Evolutionary conservation across 352 stramenopile genomes (phyloP).

Genomic region (Pythium brachiatum): DNA sequence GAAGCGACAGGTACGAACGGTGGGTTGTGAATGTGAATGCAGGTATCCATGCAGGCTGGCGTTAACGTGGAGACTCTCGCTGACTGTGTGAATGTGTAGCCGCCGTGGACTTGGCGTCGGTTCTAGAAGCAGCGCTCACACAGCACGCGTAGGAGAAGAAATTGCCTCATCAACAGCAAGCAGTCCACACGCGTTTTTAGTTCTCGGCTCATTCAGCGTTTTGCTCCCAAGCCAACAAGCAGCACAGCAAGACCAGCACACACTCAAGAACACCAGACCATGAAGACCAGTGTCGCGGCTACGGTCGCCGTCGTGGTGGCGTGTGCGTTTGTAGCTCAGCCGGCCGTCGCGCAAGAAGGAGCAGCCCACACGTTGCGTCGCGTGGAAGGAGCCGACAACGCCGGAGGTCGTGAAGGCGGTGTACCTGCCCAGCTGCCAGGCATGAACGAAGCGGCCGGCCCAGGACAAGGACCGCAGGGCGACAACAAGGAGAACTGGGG

Average conservation of each 20-base stretch:
- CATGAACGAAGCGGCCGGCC: neutral
- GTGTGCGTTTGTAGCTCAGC: neutral
- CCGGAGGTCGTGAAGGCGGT: neutral
- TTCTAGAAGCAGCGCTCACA: neutral
- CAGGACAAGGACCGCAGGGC: neutral
- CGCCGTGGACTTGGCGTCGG: neutral
- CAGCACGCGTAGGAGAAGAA: neutral
- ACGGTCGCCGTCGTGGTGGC: neutral
- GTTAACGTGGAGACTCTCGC: too few relatives aligned
- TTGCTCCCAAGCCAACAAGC: neutral
- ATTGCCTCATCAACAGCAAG: too few relatives aligned
- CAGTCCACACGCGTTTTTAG: too few relatives aligned
- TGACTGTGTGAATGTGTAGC: neutral
- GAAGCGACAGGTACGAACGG: neutral
- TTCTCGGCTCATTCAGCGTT: neutral
- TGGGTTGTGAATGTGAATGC: too few relatives aligned
- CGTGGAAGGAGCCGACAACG: neutral
- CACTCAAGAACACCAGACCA: neutral
- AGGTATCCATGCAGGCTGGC: too few relatives aligned
- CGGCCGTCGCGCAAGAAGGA: neutral
- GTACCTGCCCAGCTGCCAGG: neutral
- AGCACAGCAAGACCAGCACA: neutral
- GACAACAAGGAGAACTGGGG: neutral
- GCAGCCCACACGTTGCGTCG: neutral
- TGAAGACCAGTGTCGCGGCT: neutral